A percentile compares a stretch with the other conserved stretches of the same genome.
These are phyloP conservation scores for Lipomyces starkeyi DNA, from an alignment of 805 yeast species.

Conservation along the genomic window DNA sequence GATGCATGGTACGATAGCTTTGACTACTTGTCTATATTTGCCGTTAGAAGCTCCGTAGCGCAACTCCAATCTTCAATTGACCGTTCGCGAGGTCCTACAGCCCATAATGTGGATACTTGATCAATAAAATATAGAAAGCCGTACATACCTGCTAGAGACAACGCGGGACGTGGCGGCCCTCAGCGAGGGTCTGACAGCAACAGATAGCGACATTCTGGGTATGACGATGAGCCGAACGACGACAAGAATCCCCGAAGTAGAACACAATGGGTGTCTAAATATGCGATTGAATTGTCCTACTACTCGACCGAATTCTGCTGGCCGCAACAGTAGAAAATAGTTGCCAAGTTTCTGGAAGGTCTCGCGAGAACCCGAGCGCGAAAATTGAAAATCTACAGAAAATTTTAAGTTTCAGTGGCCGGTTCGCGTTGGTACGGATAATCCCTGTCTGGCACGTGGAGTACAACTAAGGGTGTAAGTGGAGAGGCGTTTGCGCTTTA, in stretches of 20 bases:
- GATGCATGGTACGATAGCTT: slow-evolving; percentile 4
- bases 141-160: slow-evolving; percentile 19
- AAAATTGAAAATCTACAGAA: slow-evolving; percentile 5
- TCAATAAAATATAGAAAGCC: not conserved
- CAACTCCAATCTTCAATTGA: not conserved
- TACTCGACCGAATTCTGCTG: not conserved
- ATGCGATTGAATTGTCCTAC: not conserved
- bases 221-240: not conserved
- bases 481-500: not conserved
- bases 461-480: not conserved
- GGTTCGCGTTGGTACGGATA: not conserved
- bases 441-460: not conserved
- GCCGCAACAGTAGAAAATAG: not conserved
- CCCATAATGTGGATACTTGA: not conserved
- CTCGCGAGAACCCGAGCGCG: not conserved
- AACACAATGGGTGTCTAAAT: not conserved
- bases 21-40: slow-evolving; percentile 11
- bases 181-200: slow-evolving; percentile 15
- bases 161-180: slow-evolving; percentile 25
- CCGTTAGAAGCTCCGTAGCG: not conserved
- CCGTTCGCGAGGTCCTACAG: not conserved
- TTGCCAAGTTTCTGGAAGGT: not conserved
- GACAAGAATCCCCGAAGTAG: not conserved
- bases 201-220: slow-evolving; percentile 18
- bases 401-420: not conserved